Base-by-base conservation (phyloP, 108 stramenopile genomes). In the Stephanodiscus minutulus region DNA sequence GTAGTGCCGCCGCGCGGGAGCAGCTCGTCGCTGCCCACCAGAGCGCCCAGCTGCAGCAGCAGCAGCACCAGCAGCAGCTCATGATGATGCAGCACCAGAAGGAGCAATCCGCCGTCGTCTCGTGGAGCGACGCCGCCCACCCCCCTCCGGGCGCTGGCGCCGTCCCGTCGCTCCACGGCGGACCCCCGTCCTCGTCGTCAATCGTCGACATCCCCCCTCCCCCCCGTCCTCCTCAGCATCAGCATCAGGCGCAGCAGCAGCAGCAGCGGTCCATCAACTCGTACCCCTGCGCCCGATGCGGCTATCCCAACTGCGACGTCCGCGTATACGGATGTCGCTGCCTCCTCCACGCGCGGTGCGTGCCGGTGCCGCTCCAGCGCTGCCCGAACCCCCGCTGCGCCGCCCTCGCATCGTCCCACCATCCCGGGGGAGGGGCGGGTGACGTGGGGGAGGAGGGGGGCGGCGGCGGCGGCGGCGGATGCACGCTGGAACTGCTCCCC, bases 291-390 rank as follows among this genome's bases (percentile, higher is more conserved):
- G 46, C 53, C 33, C 70, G 76, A 31, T 92, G 91, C 63, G 83
- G 83, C 47, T 85, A 82, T 58, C 86, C 86, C 36, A 82, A 84
- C 29, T 87, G 86, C 70, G 91, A 92, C 70, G 70, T 89, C 10
- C 79, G 80, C 63, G 76, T 88, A 44, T 36, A 66, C 3, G 72
- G 75, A 11, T 92, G 91, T 58, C 71, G 49, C 0, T 80, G 91
- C 80, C 11, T 87, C 72, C 64, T 84, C 78, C 57, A 58, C 81
- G 50, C 87, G 70, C 76, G 87, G 81, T 70, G 88, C 82, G 68
- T 70, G 64, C 85, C 65, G 22, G 62, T 77, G 1, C 75, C 74
- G 8, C 53, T 71, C 21, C 70, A 63, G 18, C 50, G 69, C 8
- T 81, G 79, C 50, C 74, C 75, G 62, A 72, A 75, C 53, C 75